Evolutionary conservation across 2,329 filamentous ascomycete genomes (phyloP).

Genomic region (Metarhizium robertsii): DNA sequence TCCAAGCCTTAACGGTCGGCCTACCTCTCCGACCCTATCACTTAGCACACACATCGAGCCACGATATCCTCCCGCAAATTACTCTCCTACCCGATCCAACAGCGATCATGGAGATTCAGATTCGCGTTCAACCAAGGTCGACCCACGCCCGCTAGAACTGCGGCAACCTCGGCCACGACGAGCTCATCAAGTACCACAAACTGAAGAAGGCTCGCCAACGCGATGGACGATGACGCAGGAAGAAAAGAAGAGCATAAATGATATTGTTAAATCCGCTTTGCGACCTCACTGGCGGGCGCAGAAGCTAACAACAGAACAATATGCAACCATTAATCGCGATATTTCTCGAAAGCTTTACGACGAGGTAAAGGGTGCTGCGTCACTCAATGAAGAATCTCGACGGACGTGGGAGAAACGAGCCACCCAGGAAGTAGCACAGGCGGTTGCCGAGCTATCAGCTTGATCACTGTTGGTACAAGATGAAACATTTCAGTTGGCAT

Average conservation of each 20-base stretch:
- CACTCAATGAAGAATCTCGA: slow-evolving; percentile 56
- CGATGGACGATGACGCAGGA: slow-evolving; percentile 61
- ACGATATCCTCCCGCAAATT: slow-evolving; percentile 64
- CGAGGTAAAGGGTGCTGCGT: slow-evolving; percentile 43
- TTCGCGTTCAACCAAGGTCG: slow-evolving; percentile 15
- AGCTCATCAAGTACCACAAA: slow-evolving; percentile 32
- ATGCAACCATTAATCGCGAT: slow-evolving; percentile 82
- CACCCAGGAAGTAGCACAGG: slow-evolving; percentile 66
- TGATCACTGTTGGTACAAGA: slow-evolving; percentile 23
- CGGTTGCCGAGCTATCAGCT: slow-evolving; percentile 49
- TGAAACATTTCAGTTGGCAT: slow-evolving; percentile 16
- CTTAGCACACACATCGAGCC: slow-evolving; percentile 66
- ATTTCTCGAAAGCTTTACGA: slow-evolving; percentile 85
- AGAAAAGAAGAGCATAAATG: slow-evolving; percentile 80
- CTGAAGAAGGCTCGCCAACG: slow-evolving; percentile 59
- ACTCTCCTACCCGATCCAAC: slow-evolving; percentile 48
- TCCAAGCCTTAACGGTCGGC: slow-evolving; percentile 39
- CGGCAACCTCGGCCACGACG: slow-evolving; percentile 43
- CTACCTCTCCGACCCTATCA: slow-evolving; percentile 55
- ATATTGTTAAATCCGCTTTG: slow-evolving; percentile 74
- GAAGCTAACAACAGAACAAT: slow-evolving; percentile 78
- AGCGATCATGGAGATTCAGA: slow-evolving; percentile 39
- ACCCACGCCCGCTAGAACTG: slow-evolving; percentile 33
- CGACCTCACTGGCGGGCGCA: slow-evolving; percentile 75
- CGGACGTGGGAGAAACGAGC: slow-evolving; percentile 69